phyloP scores from a whole-genome alignment of 2,329 filamentous ascomycete genomes.

The Aspergillus latus region DNA sequence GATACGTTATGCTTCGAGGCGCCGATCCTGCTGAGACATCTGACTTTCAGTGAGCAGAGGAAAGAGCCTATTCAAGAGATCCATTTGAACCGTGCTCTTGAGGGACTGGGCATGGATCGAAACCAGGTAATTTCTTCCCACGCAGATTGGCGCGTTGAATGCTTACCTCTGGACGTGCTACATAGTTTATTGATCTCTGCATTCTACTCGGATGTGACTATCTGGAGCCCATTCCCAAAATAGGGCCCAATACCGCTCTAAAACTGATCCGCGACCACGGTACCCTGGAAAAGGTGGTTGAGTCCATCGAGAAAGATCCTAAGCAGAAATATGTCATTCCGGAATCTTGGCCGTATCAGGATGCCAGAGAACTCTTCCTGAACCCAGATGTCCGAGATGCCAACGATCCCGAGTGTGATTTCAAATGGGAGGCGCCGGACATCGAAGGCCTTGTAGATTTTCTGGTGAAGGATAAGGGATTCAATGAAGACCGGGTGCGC shows the following conservation, averaged over 20 bases:
- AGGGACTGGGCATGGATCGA: constrained; percentile 83
- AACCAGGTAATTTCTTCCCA: constrained; percentile 62
- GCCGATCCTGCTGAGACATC: constrained; percentile 83
- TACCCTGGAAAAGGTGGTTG: constrained; percentile 81
- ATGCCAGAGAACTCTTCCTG: constrained; percentile 89
- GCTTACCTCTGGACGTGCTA: background rate
- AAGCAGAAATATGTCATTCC: constrained; percentile 82
- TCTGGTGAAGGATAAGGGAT: constrained; percentile 90
- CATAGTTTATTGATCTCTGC: constrained; percentile 92
- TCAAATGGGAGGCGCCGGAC: constrained; percentile 96
- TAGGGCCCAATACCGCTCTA: constrained; percentile 87
- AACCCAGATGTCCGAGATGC: constrained; percentile 83
- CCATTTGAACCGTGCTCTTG: constrained; percentile 78
- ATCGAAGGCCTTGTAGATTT: constrained; percentile 86
- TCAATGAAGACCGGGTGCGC: constrained; percentile 91
- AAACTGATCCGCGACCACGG: constrained; percentile 94
- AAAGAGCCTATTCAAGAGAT: constrained; percentile 99
- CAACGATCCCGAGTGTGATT: constrained; percentile 84
- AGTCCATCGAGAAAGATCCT: constrained; percentile 70
- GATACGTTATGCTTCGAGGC: constrained; percentile 95
- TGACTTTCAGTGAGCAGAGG: constrained; percentile 95
- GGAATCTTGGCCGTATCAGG: constrained; percentile 94
- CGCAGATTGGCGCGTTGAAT: background rate
- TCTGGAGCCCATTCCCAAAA: constrained; percentile 90
- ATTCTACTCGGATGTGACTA: constrained; percentile 98